Base-by-base conservation (phyloP, 805 yeast genomes). In the Yarrowia keelungensis region DNA sequence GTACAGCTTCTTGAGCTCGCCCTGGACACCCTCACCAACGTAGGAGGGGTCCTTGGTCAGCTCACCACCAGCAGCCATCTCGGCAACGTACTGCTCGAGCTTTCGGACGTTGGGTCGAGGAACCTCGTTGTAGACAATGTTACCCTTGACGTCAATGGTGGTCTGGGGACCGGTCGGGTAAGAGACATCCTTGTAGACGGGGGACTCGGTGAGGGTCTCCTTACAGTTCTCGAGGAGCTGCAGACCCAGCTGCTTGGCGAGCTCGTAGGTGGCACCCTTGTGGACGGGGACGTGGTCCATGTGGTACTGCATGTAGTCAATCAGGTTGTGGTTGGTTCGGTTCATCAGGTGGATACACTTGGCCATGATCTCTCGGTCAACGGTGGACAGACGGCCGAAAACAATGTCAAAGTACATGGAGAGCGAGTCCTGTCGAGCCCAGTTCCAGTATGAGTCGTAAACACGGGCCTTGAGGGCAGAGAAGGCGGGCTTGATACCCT, bases 401-500 rank as follows among this genome's bases (percentile, higher is more conserved):
- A 95, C 92, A 75, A 95, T 92, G 80, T 95, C 98, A 78, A 86
- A 95, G 82, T 91, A 95, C 91, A 95, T 89, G 62, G 92, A 87
- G 74, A 95, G 83, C 71, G 95, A 90, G 79, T 95, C 97, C 83
- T 95, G 99, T 81, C 98, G 91, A 59, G 98, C 98, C 99, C 99
- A 95, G 81, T 96, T 96, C 99, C 99, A 95, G 81, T 93, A 92
- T 26, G 98, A 92, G 81, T 95, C 98, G 80, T 94, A 95, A 68
- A 89, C 88, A 83, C 99, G 90, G 38, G 98, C 97, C 83, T 95
- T 95, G 81, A 90, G 85, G 71, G 94, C 85, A 41, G 97, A 90
- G 82, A 95, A 95, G 5, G 89, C 87, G 50, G 98, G 97, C 73
- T 88, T 83, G 75, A 95, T 89, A 78, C 99, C 98, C 70, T 88